phyloP scores from a whole-genome alignment of 2,329 filamentous ascomycete genomes.

The Trichoderma asperellum region DNA sequence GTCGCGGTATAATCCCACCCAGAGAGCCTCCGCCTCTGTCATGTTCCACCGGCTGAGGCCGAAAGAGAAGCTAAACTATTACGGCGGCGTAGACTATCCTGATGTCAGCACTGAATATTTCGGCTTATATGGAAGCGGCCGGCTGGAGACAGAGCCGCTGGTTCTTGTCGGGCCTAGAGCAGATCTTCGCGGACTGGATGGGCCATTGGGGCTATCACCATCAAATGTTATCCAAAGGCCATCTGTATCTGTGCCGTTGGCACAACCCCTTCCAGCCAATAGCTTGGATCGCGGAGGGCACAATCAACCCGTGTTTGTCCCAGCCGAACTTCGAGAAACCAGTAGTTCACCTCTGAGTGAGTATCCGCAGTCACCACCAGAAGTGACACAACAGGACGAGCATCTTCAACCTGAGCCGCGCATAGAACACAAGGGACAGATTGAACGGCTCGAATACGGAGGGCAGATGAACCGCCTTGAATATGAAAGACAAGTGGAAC shows the following conservation, averaged over 20 bases:
- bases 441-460: background rate
- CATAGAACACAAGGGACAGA: background rate
- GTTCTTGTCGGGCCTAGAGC: background rate
- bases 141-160: background rate
- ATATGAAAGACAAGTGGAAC: background rate
- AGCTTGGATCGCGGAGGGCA: background rate
- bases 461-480: background rate
- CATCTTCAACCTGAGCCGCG: background rate
- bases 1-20: background rate
- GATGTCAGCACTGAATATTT: background rate
- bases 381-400: background rate
- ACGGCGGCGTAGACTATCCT: background rate
- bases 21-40: background rate
- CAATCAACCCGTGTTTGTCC: background rate
- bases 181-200: background rate
- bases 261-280: background rate
- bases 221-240: background rate
- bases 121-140: constrained; percentile 7
- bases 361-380: background rate
- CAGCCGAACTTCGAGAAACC: background rate
- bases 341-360: background rate
- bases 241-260: background rate
- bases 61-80: background rate
- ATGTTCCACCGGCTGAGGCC: background rate
- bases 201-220: background rate